Percentiles rank a stretch among this genome's conserved stretches.
Evolutionary conservation across 1,284 basidiomycete species (phyloP).

Genomic region (Marasmius sp.): DNA sequence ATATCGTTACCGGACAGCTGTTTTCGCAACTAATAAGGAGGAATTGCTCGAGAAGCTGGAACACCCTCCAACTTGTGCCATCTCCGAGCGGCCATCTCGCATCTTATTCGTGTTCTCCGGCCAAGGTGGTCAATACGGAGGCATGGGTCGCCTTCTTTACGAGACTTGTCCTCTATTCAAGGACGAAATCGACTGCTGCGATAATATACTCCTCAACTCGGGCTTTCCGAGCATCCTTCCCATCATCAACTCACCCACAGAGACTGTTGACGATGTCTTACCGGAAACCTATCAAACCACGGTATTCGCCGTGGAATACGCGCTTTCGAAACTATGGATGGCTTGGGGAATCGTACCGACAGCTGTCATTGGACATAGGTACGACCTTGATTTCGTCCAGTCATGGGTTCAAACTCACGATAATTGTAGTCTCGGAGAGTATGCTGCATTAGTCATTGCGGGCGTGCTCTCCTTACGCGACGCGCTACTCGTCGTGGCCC

Average conservation of each 20-base stretch:
- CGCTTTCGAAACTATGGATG: slow-evolving; percentile 58
- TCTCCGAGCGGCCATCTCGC: background rate
- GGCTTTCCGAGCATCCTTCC: slow-evolving; percentile 52
- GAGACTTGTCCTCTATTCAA: slow-evolving; percentile 43
- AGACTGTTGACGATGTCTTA: slow-evolving; percentile 26
- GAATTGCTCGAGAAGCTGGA: slow-evolving; percentile 49
- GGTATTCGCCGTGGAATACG: slow-evolving; percentile 60
- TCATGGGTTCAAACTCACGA: slow-evolving; percentile 1
- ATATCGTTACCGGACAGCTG: slow-evolving; percentile 50
- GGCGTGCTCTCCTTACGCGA: slow-evolving; percentile 52
- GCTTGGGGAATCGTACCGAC: slow-evolving; percentile 61
- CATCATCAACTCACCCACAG: slow-evolving; percentile 33
- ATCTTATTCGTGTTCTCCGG: slow-evolving; percentile 70
- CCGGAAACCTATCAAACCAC: slow-evolving; percentile 53
- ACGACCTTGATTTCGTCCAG: background rate
- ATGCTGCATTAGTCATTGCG: slow-evolving; percentile 60
- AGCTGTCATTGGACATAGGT: slow-evolving; percentile 70
- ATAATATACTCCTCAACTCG: slow-evolving; percentile 43
- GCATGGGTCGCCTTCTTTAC: slow-evolving; percentile 63
- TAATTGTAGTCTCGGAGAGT: slow-evolving; percentile 61
- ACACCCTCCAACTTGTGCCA: slow-evolving; percentile 21
- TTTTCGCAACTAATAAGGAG: slow-evolving; percentile 37
- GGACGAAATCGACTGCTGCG: slow-evolving; percentile 53
- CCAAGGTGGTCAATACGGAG: slow-evolving; percentile 64
- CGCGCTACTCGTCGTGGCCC: slow-evolving; percentile 58